Base-by-base conservation (phyloP, 1,284 basidiomycete genomes). In the Exobasidium cylindrosporum region DNA sequence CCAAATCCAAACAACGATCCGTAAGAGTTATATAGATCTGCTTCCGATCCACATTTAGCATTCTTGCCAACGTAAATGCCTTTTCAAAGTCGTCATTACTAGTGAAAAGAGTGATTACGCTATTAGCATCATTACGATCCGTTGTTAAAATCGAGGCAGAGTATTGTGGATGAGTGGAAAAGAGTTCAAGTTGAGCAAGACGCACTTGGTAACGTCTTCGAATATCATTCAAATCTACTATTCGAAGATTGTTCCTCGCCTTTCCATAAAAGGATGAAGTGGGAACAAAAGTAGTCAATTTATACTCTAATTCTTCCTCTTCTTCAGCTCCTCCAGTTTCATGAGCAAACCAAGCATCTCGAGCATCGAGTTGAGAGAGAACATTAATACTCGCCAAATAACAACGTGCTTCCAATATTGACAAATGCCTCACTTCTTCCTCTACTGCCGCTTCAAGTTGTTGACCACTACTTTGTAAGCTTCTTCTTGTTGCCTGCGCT, bases 341-440 rank as follows among this genome's bases (percentile, higher is more conserved):
- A 61, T 79, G 61, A 7, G 88, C 83, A 49, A 97, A 85, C 92
- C 92, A 98, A 7, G 92, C 89, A 69, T 88, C 88, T 72, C 88
- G 87, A 65, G 84, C 83, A 72, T 92, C 89, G 31, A 94, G 84
- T 66, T 97, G 84, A 11, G 89, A 86, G 35, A 99, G 83, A 7
- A 92, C 88, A 77, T 97, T 97, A 81, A 96, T 90, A 17, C 92
- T 88, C 31, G 94, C 87, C 53, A 89, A 85, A 76, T 92, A 90
- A 67, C 71, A 90, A 84, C 82, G 91, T 28, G 91, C 85, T 79
- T 93, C 91, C 70, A 89, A 85, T 17, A 85, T 83, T 30, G 86
- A 80, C 69, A 88, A 86, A 31, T 86, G 71, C 35, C 67, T 60
- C 69, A 14, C n/a, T 35, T 55, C 53, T 6, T 55, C 53, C 40